phyloP scores from a whole-genome alignment of 257 asterid species.

The Ballota nigra region DNA sequence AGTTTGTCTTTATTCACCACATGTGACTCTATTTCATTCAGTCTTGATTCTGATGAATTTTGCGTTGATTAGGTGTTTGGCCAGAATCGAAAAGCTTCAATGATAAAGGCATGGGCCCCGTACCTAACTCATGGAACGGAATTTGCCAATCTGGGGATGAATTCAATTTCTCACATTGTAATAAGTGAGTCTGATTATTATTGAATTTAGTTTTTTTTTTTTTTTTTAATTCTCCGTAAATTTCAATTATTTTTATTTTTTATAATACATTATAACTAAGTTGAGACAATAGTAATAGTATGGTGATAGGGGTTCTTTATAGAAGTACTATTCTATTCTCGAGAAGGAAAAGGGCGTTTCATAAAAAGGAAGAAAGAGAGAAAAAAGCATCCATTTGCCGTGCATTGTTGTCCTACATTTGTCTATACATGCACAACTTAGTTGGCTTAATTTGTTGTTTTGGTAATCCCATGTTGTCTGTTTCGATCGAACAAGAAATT shows the following conservation, averaged over 20 bases:
- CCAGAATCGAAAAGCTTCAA: constrained; percentile 82
- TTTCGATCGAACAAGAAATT: constrained; percentile 33
- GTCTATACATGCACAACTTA: constrained; percentile 33
- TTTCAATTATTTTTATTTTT: constrained; percentile 3
- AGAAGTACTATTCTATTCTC: background rate
- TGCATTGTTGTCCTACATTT: constrained; percentile 30
- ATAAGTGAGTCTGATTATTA: constrained; percentile 45
- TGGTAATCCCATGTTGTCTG: constrained; percentile 28
- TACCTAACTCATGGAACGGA: constrained; percentile 85
- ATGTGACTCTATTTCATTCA: background rate
- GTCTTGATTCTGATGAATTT: background rate
- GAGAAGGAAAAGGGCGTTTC: background rate
- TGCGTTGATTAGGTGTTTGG: constrained; percentile 64
- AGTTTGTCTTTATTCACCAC: background rate
- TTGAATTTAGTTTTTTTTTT: no score
- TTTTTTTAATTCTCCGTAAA: background rate
- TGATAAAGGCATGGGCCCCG: constrained; percentile 61
- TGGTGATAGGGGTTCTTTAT: no score
- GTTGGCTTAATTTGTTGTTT: constrained; percentile 38
- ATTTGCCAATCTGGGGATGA: constrained; percentile 70
- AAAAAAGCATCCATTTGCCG: constrained; percentile 17
- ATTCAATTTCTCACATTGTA: constrained; percentile 72
- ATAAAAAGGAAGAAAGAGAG: no score
- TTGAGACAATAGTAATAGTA: no score
- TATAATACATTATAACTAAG: no score